A percentile compares a stretch with the other conserved stretches of the same genome.
These are phyloP conservation scores for Phylloporus rhodoxanthus DNA, from an alignment of 768 basidiomycete species.

Conservation along the genomic window DNA sequence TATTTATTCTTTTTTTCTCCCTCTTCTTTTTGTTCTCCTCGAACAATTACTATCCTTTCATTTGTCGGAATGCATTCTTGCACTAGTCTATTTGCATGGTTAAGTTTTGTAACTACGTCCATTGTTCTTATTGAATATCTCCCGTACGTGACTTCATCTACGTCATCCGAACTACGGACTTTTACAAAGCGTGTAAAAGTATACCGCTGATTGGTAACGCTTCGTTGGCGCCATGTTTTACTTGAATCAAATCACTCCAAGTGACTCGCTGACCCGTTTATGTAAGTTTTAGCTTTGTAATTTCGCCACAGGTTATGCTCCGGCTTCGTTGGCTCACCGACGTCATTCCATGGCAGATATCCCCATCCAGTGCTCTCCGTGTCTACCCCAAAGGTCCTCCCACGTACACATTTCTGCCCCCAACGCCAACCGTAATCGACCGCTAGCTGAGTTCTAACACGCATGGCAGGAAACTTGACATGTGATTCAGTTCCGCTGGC, in stretches of 20 bases:
- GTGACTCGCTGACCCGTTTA: too few species aligned
- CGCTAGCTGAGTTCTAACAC: too few species aligned
- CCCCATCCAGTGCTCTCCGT: background rate
- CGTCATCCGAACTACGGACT: background rate
- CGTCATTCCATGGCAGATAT: background rate
- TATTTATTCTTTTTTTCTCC: conserved; percentile 1
- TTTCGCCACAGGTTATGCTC: background rate
- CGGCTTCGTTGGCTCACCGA: background rate
- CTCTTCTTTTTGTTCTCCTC: background rate
- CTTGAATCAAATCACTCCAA: too few species aligned
- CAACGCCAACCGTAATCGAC: too few species aligned
- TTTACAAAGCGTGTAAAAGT: background rate
- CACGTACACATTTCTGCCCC: too few species aligned
- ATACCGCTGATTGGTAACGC: conserved; percentile 38
- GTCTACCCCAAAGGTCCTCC: too few species aligned
- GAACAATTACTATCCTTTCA: background rate
- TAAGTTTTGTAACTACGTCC: background rate
- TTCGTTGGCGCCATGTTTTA: conserved; percentile 23
- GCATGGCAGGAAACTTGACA: too few species aligned
- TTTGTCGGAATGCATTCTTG: conserved; percentile 1
- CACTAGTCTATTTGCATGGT: background rate
- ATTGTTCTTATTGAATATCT: conserved; percentile 10
- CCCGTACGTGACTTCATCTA: conserved; percentile 14
- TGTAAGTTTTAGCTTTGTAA: background rate
- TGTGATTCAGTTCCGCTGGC: background rate